Evolutionary conservation across 805 yeast species (phyloP).

Genomic region (Candida maris): DNA sequence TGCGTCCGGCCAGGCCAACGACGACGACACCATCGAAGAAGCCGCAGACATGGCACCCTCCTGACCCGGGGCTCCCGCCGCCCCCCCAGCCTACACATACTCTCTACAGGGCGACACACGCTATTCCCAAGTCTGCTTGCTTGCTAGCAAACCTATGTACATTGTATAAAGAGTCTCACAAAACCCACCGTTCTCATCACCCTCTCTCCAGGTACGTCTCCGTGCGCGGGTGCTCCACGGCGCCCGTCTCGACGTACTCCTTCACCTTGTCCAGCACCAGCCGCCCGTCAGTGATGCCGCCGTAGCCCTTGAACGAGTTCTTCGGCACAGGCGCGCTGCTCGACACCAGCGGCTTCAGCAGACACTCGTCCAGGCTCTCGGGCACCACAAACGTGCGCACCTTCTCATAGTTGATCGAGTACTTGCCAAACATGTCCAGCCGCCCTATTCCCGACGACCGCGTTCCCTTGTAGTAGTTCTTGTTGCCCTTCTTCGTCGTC

Average conservation of each 20-base stretch:
- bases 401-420: constrained; percentile 74
- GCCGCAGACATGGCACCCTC: constrained; percentile 2
- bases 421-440: constrained; percentile 69
- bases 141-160: constrained; percentile 9
- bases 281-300: constrained; percentile 65
- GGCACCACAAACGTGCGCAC: constrained; percentile 93
- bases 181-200: too few species aligned
- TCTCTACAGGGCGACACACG: too few species aligned
- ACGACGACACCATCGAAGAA: constrained; percentile 18
- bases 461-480: constrained; percentile 93
- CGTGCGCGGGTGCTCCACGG: constrained; percentile 35
- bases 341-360: constrained; percentile 73
- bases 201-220: constrained; percentile 32
- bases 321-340: constrained; percentile 66
- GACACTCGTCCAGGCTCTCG: constrained; percentile 25
- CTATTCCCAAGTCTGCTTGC: too few species aligned
- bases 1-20: constrained; percentile 6
- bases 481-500: constrained; percentile 92
- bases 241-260: constrained; percentile 75
- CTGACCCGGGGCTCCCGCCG: background rate
- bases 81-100: constrained; percentile 9
- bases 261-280: constrained; percentile 67
- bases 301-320: constrained; percentile 67
- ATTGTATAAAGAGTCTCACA: background rate
- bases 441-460: constrained; percentile 91